These are phyloP conservation scores for Capillidium heterosporum DNA, from an alignment of 371 early-diverging fungal species.

Conservation along the genomic window DNA sequence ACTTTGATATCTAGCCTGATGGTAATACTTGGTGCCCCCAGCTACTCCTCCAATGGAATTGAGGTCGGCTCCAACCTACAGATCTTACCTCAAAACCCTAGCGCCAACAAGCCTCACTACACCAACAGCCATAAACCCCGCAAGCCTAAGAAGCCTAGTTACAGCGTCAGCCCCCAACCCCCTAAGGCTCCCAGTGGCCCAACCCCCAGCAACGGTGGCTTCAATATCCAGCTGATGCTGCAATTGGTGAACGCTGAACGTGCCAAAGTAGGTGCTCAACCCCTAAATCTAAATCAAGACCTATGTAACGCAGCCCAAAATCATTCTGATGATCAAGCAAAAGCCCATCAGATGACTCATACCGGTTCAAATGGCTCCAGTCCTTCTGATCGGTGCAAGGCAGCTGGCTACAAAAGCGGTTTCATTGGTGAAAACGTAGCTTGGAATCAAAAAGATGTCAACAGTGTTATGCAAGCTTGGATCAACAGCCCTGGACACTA, in stretches of 20 bases:
- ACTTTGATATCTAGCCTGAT: too few species aligned
- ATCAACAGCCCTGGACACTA: constrained; percentile 21
- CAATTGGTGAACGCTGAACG: not conserved
- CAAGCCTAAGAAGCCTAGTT: too few species aligned
- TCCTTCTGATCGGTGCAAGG: constrained; percentile 7
- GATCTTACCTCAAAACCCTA: too few species aligned
- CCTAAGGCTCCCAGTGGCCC: too few species aligned
- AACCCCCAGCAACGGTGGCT: not conserved
- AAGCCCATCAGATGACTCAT: constrained; percentile 14
- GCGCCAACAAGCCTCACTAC: too few species aligned
- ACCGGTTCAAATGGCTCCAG: constrained; percentile 7
- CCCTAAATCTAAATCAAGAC: not conserved
- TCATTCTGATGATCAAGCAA: constrained; percentile 16
- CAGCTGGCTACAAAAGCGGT: constrained; percentile 8
- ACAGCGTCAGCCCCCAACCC: too few species aligned
- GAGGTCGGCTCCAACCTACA: too few species aligned
- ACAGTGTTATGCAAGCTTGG: constrained; percentile 18
- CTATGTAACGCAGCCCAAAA: constrained; percentile 9
- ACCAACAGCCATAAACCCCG: too few species aligned
- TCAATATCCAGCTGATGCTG: not conserved
- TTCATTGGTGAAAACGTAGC: constrained; percentile 23
- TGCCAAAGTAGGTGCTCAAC: not conserved
- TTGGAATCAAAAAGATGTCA: constrained; percentile 10
- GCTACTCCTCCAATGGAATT: too few species aligned
- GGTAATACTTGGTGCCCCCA: too few species aligned